Percentiles rank a stretch among this genome's conserved stretches.
phyloP scores from a whole-genome alignment of 2,329 filamentous ascomycete genomes.

The Penicillium sp. region DNA sequence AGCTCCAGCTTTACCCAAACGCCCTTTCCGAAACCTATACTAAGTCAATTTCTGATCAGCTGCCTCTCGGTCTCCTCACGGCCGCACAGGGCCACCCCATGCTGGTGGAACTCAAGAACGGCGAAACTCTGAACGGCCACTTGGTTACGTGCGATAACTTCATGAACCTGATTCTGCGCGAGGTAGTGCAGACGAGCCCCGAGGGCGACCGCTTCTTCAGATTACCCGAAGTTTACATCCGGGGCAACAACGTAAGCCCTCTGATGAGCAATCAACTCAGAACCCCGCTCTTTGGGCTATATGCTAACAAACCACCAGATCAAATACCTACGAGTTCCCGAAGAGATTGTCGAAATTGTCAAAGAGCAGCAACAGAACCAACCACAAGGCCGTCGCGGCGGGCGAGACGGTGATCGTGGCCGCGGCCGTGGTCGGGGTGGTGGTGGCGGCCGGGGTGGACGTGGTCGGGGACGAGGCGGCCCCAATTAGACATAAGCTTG shows the following conservation, averaged over 20 bases:
- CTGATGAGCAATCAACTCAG: neutral
- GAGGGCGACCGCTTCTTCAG: slow-evolving; percentile 93
- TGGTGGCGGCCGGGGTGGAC: slow-evolving; percentile 32
- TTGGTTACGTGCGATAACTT: slow-evolving; percentile 97
- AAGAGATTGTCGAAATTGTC: slow-evolving; percentile 92
- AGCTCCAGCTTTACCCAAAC: slow-evolving; percentile 1
- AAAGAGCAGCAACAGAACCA: slow-evolving; percentile 87
- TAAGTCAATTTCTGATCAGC: slow-evolving; percentile 40
- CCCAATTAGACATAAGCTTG: slow-evolving; percentile 19
- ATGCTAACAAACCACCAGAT: slow-evolving; percentile 60
- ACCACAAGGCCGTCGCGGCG: slow-evolving; percentile 43
- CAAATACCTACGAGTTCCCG: slow-evolving; percentile 94
- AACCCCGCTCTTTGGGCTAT: neutral
- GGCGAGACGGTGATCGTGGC: slow-evolving; percentile 36
- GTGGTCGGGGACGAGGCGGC: slow-evolving; percentile 46
- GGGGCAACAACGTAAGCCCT: slow-evolving; percentile 85
- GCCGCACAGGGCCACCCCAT: slow-evolving; percentile 97
- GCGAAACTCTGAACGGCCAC: slow-evolving; percentile 95
- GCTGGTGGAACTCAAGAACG: slow-evolving; percentile 96
- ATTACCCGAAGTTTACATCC: slow-evolving; percentile 90
- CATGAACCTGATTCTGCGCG: slow-evolving; percentile 98
- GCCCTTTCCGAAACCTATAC: neutral
- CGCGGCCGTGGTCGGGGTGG: slow-evolving; percentile 45
- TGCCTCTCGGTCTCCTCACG: slow-evolving; percentile 77
- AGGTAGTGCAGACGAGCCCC: slow-evolving; percentile 93